phyloP scores from a whole-genome alignment of 805 yeast genomes.

The Teunomyces atbi region DNA sequence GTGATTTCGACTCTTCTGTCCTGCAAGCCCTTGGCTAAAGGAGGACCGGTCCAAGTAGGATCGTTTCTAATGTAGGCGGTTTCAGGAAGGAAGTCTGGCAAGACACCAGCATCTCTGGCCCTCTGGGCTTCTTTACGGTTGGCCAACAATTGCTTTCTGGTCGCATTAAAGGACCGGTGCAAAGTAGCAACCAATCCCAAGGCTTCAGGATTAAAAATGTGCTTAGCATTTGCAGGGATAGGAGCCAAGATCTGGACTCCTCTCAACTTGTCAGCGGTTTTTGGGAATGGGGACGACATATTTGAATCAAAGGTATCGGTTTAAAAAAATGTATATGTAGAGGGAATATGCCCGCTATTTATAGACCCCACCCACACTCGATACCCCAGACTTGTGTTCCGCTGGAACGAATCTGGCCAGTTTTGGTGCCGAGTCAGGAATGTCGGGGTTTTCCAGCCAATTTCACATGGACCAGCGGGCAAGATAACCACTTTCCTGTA shows the following conservation, averaged over 20 bases:
- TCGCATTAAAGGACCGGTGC: constrained; percentile 68
- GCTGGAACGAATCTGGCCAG: neutral
- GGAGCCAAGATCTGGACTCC: constrained; percentile 59
- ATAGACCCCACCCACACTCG: neutral
- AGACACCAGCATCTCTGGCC: constrained; percentile 58
- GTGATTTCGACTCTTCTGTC: constrained; percentile 81
- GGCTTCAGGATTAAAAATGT: constrained; percentile 60
- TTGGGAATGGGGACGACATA: constrained; percentile 47
- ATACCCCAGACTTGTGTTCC: constrained; percentile 8
- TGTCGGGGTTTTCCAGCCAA: neutral
- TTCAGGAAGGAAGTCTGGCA: constrained; percentile 64
- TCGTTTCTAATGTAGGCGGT: constrained; percentile 70
- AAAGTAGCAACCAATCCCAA: constrained; percentile 67
- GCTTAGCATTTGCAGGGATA: constrained; percentile 46
- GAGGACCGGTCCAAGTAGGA: constrained; percentile 72
- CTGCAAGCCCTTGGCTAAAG: constrained; percentile 68
- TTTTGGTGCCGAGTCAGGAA: neutral
- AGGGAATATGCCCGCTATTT: neutral
- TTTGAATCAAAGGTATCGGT: neutral
- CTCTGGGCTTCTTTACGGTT: constrained; percentile 63
- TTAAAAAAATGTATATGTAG: neutral
- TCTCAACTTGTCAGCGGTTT: constrained; percentile 39
- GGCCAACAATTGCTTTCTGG: constrained; percentile 56
- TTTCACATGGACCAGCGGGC: neutral
- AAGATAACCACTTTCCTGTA: neutral